Conservation (phyloP, 352 stramenopile genomes). For the Elongisporangium senticosum region DNA sequence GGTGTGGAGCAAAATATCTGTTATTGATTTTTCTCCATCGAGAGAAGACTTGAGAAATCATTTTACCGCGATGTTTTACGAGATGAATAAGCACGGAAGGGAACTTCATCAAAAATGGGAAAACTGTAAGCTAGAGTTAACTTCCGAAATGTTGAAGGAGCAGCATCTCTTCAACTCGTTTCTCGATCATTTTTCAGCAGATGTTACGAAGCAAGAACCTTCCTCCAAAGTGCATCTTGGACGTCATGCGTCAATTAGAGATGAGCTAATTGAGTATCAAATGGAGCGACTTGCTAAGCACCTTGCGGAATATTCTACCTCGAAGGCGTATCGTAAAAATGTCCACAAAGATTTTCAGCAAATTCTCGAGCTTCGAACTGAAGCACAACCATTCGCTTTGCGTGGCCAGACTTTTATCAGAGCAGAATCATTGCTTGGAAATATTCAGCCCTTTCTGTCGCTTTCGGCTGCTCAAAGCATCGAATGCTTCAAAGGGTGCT, state of each 20-base stretch:
- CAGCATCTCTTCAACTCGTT: conserved; percentile 6
- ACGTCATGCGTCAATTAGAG: background rate
- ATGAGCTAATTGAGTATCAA: conserved; percentile 8
- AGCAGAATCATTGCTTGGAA: conserved; percentile 16
- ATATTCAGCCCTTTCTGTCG: conserved; percentile 7
- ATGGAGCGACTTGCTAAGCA: conserved; percentile 29
- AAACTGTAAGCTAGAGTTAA: background rate
- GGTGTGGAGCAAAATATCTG: conserved; percentile 43
- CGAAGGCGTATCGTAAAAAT: conserved; percentile 12
- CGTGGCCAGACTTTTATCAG: conserved; percentile 15
- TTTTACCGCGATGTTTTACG: conserved; percentile 25
- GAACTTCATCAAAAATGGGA: conserved; percentile 2
- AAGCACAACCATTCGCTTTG: conserved; percentile 13
- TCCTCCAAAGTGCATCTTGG: background rate
- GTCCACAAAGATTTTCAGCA: conserved; percentile 9
- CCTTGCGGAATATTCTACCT: conserved; percentile 16
- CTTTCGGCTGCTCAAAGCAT: conserved; percentile 13
- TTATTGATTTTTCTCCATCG: conserved; percentile 39
- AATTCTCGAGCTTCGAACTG: conserved; percentile 7
- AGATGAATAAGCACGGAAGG: conserved; percentile 3
- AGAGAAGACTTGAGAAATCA: conserved; percentile 27
- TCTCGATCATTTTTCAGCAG: conserved; percentile 1
- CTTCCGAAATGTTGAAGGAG: background rate
- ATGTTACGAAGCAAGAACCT: background rate
- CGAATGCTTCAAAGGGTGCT: conserved; percentile 1